phyloP scores from a whole-genome alignment of 805 yeast genomes.

The Starmera dryadoides region DNA sequence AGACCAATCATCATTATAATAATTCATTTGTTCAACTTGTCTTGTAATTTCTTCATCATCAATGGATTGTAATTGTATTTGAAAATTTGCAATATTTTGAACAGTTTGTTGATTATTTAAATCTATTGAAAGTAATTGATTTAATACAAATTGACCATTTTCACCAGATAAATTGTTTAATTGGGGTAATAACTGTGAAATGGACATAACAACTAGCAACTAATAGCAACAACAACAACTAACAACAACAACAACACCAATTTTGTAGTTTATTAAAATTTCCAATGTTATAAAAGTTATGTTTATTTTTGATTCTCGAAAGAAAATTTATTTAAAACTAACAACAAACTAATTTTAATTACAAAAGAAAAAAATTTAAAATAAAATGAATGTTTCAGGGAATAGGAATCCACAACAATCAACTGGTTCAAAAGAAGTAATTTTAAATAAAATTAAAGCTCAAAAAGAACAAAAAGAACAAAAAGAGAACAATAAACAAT shows the following conservation, averaged over 20 bases:
- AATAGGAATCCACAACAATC: constrained; percentile 2
- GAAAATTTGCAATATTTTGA: constrained; percentile 7
- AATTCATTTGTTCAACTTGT: constrained; percentile 20
- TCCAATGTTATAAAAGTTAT: too few relatives aligned
- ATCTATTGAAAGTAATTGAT: constrained; percentile 6
- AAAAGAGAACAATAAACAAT: background rate
- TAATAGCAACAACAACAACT: background rate
- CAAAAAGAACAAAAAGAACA: background rate
- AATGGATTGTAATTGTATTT: constrained; percentile 13
- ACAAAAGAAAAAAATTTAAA: background rate
- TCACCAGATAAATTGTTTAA: background rate
- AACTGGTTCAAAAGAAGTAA: background rate
- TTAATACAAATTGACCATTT: background rate
- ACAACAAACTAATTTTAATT: too few relatives aligned
- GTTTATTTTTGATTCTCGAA: too few relatives aligned
- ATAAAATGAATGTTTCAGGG: constrained; percentile 7
- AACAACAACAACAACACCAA: too few relatives aligned
- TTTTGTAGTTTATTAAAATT: too few relatives aligned
- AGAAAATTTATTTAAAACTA: too few relatives aligned
- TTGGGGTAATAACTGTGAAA: background rate
- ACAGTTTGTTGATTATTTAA: constrained; percentile 3
- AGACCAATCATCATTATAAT: constrained; percentile 28
- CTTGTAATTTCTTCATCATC: constrained; percentile 3
- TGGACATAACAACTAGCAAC: background rate
- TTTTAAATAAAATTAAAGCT: background rate